Evolutionary conservation across 2,329 filamentous ascomycete genomes (phyloP), one percentile per base, ranked within the genome.

Genomic region (Plectosphaerella cucumerina): DNA sequence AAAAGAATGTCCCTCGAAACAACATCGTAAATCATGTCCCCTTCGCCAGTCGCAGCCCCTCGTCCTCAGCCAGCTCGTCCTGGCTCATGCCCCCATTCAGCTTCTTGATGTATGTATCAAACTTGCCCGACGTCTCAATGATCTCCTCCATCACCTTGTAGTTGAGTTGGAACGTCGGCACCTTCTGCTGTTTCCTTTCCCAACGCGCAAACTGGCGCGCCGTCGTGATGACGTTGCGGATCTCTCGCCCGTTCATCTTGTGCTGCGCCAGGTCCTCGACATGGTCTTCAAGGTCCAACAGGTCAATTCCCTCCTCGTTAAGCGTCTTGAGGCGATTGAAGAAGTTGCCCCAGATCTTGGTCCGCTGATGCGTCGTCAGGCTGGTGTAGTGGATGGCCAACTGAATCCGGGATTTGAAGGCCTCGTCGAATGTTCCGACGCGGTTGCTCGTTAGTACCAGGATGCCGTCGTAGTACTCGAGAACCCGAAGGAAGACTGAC

Each of bases 201-300:
- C 34, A 37, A 4, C 34, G 34, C 34, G 59, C 59, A 4, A 58
- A 49, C 49, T 62, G 62, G n/a, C 63, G 58, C 1, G 62, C 59
- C 4, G 60, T 62, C 2, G 60, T 61, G 17, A 67, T 60, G 1
- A 55, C 53, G 48, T 74, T 74, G 31, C 71, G 65, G 18, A 75
- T 73, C 59, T 75, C 65, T 3, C 69, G 58, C 3, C 71, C 71
- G 41, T 74, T 74, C 53, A 74, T 59, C 18, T 65, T 56, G 20
- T 66, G 54, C 5, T 54, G 49, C 2, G 66, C 63, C 15, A 75
- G 56, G 39, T 71, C 64, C 1, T 53, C 51, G 0, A 63, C 26
- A 8, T 58, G 34, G 12, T 37, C 34, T 17, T 37, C 34, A 4
- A 37, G 34, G 14, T 37, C 34, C 12, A 37, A 5, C 5, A 37